Evolutionary conservation across 2,329 filamentous ascomycete species (phyloP).

Genomic region (Ophiostoma pallidulum): DNA sequence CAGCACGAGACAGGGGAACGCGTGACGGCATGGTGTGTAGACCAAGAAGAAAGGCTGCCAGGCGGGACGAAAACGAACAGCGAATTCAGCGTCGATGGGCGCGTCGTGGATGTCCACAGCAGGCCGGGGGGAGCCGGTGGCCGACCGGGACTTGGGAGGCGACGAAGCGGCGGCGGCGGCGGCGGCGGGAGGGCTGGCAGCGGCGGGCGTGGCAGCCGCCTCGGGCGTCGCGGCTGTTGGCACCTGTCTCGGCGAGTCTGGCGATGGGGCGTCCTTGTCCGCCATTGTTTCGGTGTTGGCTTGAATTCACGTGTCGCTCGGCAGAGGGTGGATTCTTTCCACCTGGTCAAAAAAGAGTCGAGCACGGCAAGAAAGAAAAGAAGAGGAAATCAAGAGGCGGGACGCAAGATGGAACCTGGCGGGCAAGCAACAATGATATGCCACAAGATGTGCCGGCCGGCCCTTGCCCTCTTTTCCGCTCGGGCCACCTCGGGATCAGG

Average conservation of each 20-base stretch:
- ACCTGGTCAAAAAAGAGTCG: no score
- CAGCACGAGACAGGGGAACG: background rate
- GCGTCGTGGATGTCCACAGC: background rate
- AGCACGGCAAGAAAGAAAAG: no score
- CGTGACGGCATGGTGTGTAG: background rate
- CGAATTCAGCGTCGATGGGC: conserved; percentile 10
- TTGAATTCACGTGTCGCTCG: background rate
- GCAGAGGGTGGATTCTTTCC: no score
- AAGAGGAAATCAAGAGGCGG: no score
- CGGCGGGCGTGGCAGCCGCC: background rate
- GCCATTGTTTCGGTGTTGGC: background rate
- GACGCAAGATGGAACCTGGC: no score
- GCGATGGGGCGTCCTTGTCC: background rate
- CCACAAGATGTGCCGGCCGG: no score
- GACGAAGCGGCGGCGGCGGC: background rate
- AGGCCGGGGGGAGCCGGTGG: background rate
- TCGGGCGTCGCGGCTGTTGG: background rate
- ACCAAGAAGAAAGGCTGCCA: no score
- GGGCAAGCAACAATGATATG: no score
- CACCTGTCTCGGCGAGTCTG: background rate
- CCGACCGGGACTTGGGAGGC: background rate
- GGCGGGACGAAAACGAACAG: background rate
- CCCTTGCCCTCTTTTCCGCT: no score
- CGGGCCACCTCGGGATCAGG: no score
- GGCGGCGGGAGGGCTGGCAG: background rate